Conservation (phyloP, 2,329 filamentous ascomycete species). For the Capronia epimyces region DNA sequence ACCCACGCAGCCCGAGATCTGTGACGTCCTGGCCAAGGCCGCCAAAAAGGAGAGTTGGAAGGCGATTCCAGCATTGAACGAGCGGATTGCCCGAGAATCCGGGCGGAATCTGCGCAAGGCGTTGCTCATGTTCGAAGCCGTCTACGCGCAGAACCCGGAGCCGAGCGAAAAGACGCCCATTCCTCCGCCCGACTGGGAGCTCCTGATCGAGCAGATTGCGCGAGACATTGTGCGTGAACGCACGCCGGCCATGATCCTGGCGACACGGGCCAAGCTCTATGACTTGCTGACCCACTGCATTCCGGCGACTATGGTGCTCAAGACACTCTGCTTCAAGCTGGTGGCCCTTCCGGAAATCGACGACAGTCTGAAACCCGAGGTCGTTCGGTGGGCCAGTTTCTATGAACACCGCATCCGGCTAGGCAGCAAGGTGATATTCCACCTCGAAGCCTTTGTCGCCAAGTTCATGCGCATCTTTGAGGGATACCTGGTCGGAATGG, state of each 20-base stretch:
- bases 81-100: conserved; percentile 82
- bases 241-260: conserved; percentile 79
- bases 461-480: conserved; percentile 97
- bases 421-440: conserved; percentile 94
- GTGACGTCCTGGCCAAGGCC: conserved; percentile 61
- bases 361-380: conserved; percentile 80
- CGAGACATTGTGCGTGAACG: conserved; percentile 89
- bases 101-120: conserved; percentile 85
- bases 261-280: conserved; percentile 90
- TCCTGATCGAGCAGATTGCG: conserved; percentile 81
- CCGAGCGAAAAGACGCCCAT: conserved; percentile 69
- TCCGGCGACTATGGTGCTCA: conserved; percentile 86
- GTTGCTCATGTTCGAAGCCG: conserved; percentile 92
- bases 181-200: conserved; percentile 94
- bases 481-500: conserved; percentile 56
- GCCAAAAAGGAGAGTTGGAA: conserved; percentile 80
- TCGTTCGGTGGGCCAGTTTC: conserved; percentile 93
- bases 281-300: conserved; percentile 97
- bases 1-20: conserved; percentile 80
- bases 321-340: conserved; percentile 90
- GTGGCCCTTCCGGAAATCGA: conserved; percentile 67
- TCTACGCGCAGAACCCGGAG: conserved; percentile 80
- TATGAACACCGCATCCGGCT: conserved; percentile 93
- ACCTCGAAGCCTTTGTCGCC: conserved; percentile 94
- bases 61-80: conserved; percentile 68